These are phyloP conservation scores for Sclerotinia glacialis DNA, from an alignment of 2,329 filamentous ascomycete genomes.

Conservation along the genomic window DNA sequence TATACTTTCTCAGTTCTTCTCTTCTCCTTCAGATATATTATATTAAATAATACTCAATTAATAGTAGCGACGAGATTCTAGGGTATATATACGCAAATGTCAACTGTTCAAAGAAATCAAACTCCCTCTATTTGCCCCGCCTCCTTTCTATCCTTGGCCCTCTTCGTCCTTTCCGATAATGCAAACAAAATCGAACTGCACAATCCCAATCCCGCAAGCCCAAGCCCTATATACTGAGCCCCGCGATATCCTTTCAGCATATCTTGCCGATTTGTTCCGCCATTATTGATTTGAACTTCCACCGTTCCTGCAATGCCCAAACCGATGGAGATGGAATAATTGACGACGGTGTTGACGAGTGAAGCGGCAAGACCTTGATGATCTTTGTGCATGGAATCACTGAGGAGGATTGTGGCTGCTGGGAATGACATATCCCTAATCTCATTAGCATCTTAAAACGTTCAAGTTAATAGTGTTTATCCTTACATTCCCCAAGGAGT, in stretches of 20 bases:
- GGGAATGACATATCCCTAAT: constrained; percentile 55
- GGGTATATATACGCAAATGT: neutral
- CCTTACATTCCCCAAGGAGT: constrained; percentile 47
- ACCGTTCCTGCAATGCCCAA: constrained; percentile 47
- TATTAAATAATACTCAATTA: neutral
- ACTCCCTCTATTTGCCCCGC: neutral
- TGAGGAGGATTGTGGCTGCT: constrained; percentile 52
- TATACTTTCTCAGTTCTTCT: neutral
- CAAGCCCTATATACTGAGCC: constrained; percentile 19
- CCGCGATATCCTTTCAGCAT: constrained; percentile 20
- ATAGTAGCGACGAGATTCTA: neutral
- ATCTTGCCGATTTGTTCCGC: constrained; percentile 21
- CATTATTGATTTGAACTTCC: constrained; percentile 34
- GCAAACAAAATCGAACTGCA: constrained; percentile 41
- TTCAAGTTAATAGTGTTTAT: neutral
- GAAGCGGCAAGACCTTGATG: constrained; percentile 52
- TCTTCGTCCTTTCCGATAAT: constrained; percentile 24
- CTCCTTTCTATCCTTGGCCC: constrained; percentile 13
- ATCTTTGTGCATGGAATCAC: constrained; percentile 47
- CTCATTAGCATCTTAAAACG: neutral
- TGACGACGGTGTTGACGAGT: constrained; percentile 47
- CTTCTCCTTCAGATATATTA: too few relatives aligned
- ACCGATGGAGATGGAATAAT: constrained; percentile 46
- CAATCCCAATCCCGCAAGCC: constrained; percentile 39
- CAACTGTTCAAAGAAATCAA: neutral